Evolutionary conservation across 2,329 filamentous ascomycete genomes (phyloP).

Genomic region (Xylariomycetidae sp.): DNA sequence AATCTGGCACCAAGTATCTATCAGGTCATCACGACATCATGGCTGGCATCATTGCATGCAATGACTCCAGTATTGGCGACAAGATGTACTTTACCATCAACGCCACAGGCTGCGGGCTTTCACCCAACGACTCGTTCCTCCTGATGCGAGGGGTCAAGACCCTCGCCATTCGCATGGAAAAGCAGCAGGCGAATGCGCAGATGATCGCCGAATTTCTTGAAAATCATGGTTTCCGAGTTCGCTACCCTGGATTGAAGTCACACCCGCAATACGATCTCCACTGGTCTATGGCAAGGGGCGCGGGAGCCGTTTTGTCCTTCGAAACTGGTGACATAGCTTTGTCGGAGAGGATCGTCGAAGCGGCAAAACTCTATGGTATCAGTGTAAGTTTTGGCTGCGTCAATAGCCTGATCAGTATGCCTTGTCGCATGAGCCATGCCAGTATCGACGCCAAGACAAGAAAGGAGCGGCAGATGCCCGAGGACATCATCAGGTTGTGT

Average conservation of each 20-base stretch:
- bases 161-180: constrained; percentile 95
- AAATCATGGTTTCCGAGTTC: constrained; percentile 84
- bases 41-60: constrained; percentile 93
- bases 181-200: constrained; percentile 91
- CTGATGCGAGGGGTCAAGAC: constrained; percentile 96
- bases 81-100: constrained; percentile 97
- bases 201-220: constrained; percentile 91
- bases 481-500: constrained; percentile 92
- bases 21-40: constrained; percentile 98
- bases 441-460: constrained; percentile 96
- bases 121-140: constrained; percentile 93
- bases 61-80: constrained; percentile 75
- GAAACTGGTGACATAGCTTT: constrained; percentile 84
- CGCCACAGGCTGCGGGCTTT: constrained; percentile 86
- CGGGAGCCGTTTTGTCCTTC: constrained; percentile 91
- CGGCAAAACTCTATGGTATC: constrained; percentile 86
- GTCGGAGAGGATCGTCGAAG: constrained; percentile 91
- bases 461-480: constrained; percentile 83
- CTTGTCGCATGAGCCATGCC: constrained; percentile 98
- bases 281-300: constrained; percentile 90
- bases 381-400: constrained; percentile 97
- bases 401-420: constrained; percentile 98
- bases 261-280: constrained; percentile 97
- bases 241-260: constrained; percentile 88
- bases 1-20: constrained; percentile 96